Evolutionary conservation across 2,329 filamentous ascomycete species (phyloP).

Genomic region (Aspergillus sp.): DNA sequence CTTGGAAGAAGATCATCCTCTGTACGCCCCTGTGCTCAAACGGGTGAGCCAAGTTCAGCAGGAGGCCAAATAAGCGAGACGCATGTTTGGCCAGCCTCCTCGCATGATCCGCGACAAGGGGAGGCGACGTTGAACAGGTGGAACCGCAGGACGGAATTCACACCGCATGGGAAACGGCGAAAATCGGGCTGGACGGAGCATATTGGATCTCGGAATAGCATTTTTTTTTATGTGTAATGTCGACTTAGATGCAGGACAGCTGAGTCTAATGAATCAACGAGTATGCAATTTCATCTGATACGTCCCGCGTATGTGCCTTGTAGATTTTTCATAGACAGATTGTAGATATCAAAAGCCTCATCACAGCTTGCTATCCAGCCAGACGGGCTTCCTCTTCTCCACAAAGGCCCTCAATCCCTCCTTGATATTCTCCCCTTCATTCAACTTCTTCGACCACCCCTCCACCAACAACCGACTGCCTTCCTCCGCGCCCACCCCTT

Average conservation of each 20-base stretch:
- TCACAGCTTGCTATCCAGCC: conserved; percentile 49
- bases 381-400: conserved; percentile 69
- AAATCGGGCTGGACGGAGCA: conserved; percentile 29
- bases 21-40: conserved; percentile 72
- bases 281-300: conserved; percentile 4
- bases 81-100: neutral
- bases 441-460: conserved; percentile 59
- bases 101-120: conserved; percentile 7
- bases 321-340: neutral
- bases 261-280: conserved; percentile 17
- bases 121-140: conserved; percentile 20
- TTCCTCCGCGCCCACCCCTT: conserved; percentile 63
- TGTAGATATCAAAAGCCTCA: neutral
- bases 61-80: conserved; percentile 37
- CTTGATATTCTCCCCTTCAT: conserved; percentile 68
- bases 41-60: conserved; percentile 80
- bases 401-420: conserved; percentile 75
- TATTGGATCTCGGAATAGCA: conserved; percentile 19
- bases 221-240: conserved; percentile 16
- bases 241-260: conserved; percentile 21
- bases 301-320: neutral
- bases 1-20: conserved; percentile 71
- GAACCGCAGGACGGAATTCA: conserved; percentile 26
- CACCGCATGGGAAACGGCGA: conserved; percentile 33
- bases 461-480: conserved; percentile 59